Percentiles rank a stretch among this genome's conserved stretches.
Conservation (phyloP, 75 land plant genomes). For the Picea sitchensis region DNA sequence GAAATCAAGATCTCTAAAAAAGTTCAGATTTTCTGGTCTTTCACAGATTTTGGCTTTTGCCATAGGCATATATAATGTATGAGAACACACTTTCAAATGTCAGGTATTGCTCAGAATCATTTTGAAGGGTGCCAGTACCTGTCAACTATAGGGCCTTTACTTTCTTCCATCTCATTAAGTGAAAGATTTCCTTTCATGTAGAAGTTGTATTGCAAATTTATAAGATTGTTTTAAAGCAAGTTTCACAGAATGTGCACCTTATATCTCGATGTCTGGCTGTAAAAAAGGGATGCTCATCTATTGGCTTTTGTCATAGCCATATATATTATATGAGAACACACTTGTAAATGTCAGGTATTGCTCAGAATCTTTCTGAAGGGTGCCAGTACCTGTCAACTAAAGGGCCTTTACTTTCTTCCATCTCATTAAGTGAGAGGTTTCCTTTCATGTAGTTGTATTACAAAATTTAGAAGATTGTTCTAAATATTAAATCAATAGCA, state of each 20-base stretch:
- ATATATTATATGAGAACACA: slow-evolving; percentile 1
- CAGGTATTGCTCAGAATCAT: background rate
- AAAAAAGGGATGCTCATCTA: background rate
- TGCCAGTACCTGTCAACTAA: background rate
- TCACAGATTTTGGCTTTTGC: background rate
- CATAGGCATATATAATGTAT: background rate
- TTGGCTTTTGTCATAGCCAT: too few relatives aligned
- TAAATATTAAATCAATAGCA: background rate
- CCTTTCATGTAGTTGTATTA: background rate
- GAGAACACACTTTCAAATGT: slow-evolving; percentile 7
- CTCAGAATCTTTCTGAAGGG: background rate
- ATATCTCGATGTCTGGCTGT: background rate
- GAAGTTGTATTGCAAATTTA: background rate
- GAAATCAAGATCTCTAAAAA: background rate
- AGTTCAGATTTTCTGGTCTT: background rate
- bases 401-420: background rate
- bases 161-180: background rate
- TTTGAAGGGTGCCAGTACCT: background rate
- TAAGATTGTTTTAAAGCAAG: background rate
- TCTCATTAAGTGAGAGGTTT: background rate
- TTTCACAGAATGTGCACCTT: background rate
- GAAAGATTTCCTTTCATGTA: background rate
- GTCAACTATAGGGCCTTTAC: background rate
- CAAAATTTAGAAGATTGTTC: background rate
- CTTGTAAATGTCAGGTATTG: background rate